phyloP scores from a whole-genome alignment of 1,284 basidiomycete species.

The Cronartium ribicola region DNA sequence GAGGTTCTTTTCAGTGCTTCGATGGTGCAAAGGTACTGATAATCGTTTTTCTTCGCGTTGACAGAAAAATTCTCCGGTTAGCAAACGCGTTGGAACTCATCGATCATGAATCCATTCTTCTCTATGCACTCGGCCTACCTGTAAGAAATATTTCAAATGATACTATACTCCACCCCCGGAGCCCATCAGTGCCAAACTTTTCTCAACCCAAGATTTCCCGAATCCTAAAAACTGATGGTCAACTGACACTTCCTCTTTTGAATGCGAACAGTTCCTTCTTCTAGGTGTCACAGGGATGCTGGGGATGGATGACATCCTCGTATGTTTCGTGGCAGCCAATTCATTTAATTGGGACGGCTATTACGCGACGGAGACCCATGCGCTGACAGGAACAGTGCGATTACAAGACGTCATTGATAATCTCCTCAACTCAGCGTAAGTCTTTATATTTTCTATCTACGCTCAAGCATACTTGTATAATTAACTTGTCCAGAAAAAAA shows the following conservation, averaged over 20 bases:
- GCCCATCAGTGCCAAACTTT: neutral
- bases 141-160: neutral
- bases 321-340: slow-evolving; percentile 53
- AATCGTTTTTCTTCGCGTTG: neutral
- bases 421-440: slow-evolving; percentile 54
- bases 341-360: slow-evolving; percentile 52
- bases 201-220: neutral
- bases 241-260: neutral
- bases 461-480: neutral
- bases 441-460: neutral
- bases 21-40: neutral
- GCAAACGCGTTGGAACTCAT: slow-evolving; percentile 51
- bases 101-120: slow-evolving; percentile 51
- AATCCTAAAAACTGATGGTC: neutral
- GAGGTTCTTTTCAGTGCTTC: neutral
- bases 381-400: slow-evolving; percentile 54
- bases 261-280: slow-evolving; percentile 49
- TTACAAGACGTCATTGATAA: slow-evolving; percentile 60
- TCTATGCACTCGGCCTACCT: slow-evolving; percentile 53
- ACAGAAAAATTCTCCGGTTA: slow-evolving; percentile 51
- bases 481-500: neutral
- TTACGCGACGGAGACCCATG: slow-evolving; percentile 53
- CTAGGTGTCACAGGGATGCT: slow-evolving; percentile 53
- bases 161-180: too few relatives aligned
- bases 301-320: slow-evolving; percentile 54